Evolutionary conservation across 768 basidiomycete genomes (phyloP), one percentile per base, ranked within the genome.

Genomic region (Suillus occidentalis): DNA sequence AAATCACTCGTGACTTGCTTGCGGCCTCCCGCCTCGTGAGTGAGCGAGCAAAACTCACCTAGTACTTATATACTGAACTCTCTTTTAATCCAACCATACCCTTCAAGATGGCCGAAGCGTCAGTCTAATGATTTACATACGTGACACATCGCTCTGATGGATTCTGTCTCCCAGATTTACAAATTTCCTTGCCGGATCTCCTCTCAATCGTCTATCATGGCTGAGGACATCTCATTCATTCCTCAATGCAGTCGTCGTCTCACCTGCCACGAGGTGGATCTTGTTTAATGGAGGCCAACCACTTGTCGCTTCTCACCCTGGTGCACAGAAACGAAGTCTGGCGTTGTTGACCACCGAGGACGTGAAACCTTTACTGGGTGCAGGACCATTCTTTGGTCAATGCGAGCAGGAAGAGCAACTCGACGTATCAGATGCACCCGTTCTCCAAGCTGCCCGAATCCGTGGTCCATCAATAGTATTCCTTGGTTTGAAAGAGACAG

Each of bases 131-230:
- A 42, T 59, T 43, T 22, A 34, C 40, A 52, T 42, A 47, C 42
- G 39, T 28, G 25, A 52, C 50, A 18, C 50, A 18, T 36, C 8
- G 53, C 25, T 40, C 47, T 52, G 61, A 63, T 70, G 62, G 14
- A 28, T n/a, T 37, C 28, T 22, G 22, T 65, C 25, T 42, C 12
- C 40, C 20, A 81, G 89, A 62, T 75, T 79, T 60, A 73, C 79
- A 34, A 84, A 85, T 67, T 85, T 85, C 74, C 73, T 84, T 68
- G 79, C 77, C 39, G 85, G 90, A 47, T 91, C 92, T 62, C 87
- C 90, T 50, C 77, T 94, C 39, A 94, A 94, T 74, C 88, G 93
- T 18, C 82, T 94, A 22, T 88, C 91, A 1, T 95, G 95, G 88
- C 82, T 95, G 42, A 84, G 93, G 34, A 76, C 87, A 4, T 93